These are phyloP conservation scores for Fusarium dlaminii DNA, from an alignment of 2,329 filamentous ascomycete genomes.

Conservation along the genomic window DNA sequence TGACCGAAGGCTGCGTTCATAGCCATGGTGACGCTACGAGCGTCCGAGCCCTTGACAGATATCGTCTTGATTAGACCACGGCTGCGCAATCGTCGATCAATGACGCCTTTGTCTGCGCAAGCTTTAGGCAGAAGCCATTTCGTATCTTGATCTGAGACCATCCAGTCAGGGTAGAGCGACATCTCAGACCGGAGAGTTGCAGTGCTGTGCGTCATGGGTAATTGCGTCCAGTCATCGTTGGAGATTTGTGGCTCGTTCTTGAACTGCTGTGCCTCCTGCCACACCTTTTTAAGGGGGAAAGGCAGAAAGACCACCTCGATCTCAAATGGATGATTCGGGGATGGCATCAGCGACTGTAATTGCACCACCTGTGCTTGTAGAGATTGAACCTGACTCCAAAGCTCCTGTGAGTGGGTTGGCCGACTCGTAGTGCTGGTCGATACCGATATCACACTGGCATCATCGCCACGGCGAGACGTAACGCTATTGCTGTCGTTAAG, in stretches of 20 bases:
- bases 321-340: slow-evolving; percentile 72
- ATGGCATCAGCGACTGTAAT: slow-evolving; percentile 71
- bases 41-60: slow-evolving; percentile 69
- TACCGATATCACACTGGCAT: slow-evolving; percentile 60
- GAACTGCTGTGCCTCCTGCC: slow-evolving; percentile 62
- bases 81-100: slow-evolving; percentile 78
- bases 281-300: slow-evolving; percentile 68
- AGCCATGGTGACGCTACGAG: slow-evolving; percentile 72
- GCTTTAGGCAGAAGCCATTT: slow-evolving; percentile 76
- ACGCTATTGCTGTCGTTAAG: slow-evolving; percentile 58
- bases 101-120: slow-evolving; percentile 68
- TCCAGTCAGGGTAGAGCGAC: slow-evolving; percentile 59
- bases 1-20: slow-evolving; percentile 70
- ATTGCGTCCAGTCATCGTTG: slow-evolving; percentile 65
- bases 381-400: slow-evolving; percentile 60
- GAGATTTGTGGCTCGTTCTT: slow-evolving; percentile 49
- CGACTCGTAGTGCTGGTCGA: slow-evolving; percentile 55
- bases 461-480: slow-evolving; percentile 50
- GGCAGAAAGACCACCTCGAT: slow-evolving; percentile 81
- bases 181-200: slow-evolving; percentile 58
- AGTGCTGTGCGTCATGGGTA: slow-evolving; percentile 59
- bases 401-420: slow-evolving; percentile 55
- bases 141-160: slow-evolving; percentile 54
- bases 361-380: slow-evolving; percentile 62
- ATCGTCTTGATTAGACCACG: slow-evolving; percentile 75